Base-by-base conservation (phyloP, 23 red algal species). In the Gracilaria caudata region DNA sequence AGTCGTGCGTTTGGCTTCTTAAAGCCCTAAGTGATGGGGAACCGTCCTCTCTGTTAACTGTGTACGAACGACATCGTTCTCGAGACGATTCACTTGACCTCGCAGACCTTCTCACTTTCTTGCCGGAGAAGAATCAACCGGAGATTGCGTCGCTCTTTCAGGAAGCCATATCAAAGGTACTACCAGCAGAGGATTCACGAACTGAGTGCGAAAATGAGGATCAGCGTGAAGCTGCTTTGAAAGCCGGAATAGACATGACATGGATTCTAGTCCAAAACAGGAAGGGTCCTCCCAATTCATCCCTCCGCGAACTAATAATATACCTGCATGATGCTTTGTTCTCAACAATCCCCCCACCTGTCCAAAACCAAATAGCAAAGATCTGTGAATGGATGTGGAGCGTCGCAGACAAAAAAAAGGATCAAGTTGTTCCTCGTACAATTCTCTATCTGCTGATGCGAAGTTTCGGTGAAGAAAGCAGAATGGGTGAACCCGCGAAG, bases 341-440 rank as follows among this genome's bases (percentile, higher is more conserved):
- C 56, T 53, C 45, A 37, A 6, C 68, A 49, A 64, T 66, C 7
- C 25, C 45, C 7, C 21, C n/a, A 46, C 45, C 21, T n/a, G 34
- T 78, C 12, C 83, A 75, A 19, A 87, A 87, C 38, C 28, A 63
- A 37, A 77, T 87, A 24, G 61, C 83, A 20, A 76, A 77, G 68
- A 44, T 61, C 4, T 87, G 83, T 46, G 83, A 87, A 64, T 87
- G 83, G 83, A 34, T 87, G 46, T 87, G 83, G 83, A 57, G 51
- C 11, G 51, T 51, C 16, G 45, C 32, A 39, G 83, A 87, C 34
- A 39, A 65, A 19, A 21, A 49, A 26, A 41, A 70, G 4, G 83
- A 76, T 20, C 44, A 59, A 32, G 51, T 76, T 46, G 53, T 87
- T n/a, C 83, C 83, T 34, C 68, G 68, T 23, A 87, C 83, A 29